phyloP scores from a whole-genome alignment of 495 filamentous ascomycete genomes.

The Tuber magnatum region DNA sequence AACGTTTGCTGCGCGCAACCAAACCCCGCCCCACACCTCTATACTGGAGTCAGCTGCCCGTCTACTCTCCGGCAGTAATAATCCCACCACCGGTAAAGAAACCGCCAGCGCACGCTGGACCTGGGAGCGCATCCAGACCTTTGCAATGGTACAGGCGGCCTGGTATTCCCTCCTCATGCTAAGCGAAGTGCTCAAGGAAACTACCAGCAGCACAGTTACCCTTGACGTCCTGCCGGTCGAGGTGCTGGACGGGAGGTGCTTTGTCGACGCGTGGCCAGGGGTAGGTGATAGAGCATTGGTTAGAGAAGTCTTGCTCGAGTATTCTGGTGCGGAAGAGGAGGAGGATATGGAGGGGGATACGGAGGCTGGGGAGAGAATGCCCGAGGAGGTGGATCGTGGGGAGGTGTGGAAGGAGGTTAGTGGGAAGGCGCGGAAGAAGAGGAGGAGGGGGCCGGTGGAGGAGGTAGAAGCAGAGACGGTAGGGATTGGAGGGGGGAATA shows the following conservation, averaged over 20 bases:
- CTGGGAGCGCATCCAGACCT: constrained; percentile 30
- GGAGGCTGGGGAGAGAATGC: background rate
- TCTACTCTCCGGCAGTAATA: background rate
- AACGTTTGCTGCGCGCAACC: constrained; percentile 11
- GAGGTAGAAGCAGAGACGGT: background rate
- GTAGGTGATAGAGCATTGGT: background rate
- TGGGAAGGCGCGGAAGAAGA: background rate
- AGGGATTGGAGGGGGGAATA: constrained; percentile 14
- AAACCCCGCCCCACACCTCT: constrained; percentile 7
- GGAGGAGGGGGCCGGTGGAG: background rate
- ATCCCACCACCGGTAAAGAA: background rate
- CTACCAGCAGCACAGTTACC: background rate
- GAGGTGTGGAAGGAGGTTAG: background rate
- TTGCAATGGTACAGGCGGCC: constrained; percentile 32
- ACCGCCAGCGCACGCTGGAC: constrained; percentile 21
- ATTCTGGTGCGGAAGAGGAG: constrained; percentile 11
- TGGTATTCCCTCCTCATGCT: constrained; percentile 37
- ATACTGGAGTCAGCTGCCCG: constrained; percentile 3
- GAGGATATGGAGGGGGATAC: background rate
- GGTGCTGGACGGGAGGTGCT: constrained; percentile 15
- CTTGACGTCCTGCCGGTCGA: constrained; percentile 4
- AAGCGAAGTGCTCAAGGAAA: constrained; percentile 19
- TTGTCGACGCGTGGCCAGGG: constrained; percentile 6
- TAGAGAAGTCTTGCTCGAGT: background rate
- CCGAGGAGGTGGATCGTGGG: background rate